Base-by-base conservation (phyloP, 2,329 filamentous ascomycete species). In the Bisporella sp. region DNA sequence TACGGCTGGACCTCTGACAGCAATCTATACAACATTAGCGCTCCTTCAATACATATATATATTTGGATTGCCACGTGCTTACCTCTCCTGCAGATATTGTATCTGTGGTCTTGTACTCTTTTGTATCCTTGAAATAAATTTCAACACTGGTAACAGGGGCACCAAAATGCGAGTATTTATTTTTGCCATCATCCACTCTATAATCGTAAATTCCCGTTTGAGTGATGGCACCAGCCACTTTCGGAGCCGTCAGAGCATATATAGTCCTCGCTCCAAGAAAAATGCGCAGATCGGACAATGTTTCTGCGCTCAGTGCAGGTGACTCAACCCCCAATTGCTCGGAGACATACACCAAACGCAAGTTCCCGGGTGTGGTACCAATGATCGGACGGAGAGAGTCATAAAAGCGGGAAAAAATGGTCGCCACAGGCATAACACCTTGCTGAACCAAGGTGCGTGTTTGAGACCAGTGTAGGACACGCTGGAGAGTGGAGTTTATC, bases 161-260 rank as follows among this genome's bases (percentile, higher is more conserved):
- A 3, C 93, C 93, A 63, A 97, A 96, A 66, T 95, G 90, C 8
- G 74, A 73, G 49, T 67, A 71, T 53, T 64, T 65, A 8, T 68
- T 69, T 1, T 52, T 49, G 59, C 56, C 56, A 64, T 40, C 68
- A 37, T 68, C 71, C 54, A 77, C 75, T 57, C 92, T 76, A 67
- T 97, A 97, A 66, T 97, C 92, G 64, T 88, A 95, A 39, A 91
- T 77, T 54, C 88, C 84, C 6, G 88, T 95, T 70, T 97, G 92
- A 1, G 85, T 75, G n/a, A 95, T 80, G 1, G 91, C 85, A 37
- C 93, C 93, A 2, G 91, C 92, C n/a, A 97, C 87, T 54, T 81
- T 80, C 29, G 89, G 74, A 1, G 87, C 83, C 13, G 89, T 87
- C 49, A 99, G 75, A 3, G 90, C 91, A 67, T 97, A 96, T 46